Base-by-base conservation (phyloP, 192 early-diverging fungal genomes). In the Mortierella claussenii region DNA sequence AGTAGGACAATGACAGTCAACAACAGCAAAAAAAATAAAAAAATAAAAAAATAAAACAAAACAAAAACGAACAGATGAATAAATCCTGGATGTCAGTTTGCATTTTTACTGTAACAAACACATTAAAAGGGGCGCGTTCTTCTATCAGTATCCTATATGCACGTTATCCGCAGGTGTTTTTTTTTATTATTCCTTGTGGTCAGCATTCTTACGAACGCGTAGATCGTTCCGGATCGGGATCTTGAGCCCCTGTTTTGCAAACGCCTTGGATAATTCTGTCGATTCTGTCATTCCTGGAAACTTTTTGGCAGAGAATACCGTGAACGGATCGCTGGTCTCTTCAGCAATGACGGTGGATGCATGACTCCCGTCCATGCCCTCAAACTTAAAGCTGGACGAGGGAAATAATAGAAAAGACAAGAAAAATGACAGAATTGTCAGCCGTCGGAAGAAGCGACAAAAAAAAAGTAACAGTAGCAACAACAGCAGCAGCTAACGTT, bases 231-330 rank as follows among this genome's bases (percentile, higher is more conserved):
- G 84, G 68, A 93, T 91, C 12, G 90, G 90, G 56, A 93, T 92
- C 65, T 93, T 93, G 44, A 93, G 82, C 0, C 92, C 92, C 55
- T 93, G 92, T 44, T 83, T 86, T 6, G 92, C 92, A 79, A 93
- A 85, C 13, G 88, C 80, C 66, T 89, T 89, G 6, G 92, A 92
- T 23, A 93, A 50, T 17, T 87, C 79, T 13, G 90, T 92, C 10
- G 92, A 93, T 83, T 93, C 92, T 89, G 89, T 93, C 92, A 93
- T 93, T 50, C 92, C 92, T 0, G 92, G 92, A 56, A 92, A 93
- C 54, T 91, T 91, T 69, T 93, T 93, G 34, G 89, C 89, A 5
- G 92, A 93, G 66, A 85, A 93, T 36, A 93, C 92, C 20, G 88
- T 89, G 59, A 93, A 93, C 24, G 86, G 83, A n/a, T 91, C 76